These are phyloP conservation scores for Kodamaea plutei DNA, from an alignment of 1,139 yeast genomes.

Conservation along the genomic window DNA sequence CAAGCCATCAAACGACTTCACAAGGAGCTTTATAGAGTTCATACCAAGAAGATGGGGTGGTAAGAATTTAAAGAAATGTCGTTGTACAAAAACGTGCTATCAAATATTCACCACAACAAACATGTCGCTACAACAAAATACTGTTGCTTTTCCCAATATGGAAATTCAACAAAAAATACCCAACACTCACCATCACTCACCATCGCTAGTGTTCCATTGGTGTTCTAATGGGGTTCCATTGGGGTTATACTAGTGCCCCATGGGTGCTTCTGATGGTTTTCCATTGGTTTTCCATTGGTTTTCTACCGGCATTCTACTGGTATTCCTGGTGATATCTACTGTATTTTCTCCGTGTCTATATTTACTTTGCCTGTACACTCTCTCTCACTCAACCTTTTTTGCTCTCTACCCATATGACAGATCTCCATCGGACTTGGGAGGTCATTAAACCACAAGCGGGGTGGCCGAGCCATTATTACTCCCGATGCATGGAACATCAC, in stretches of 20 bases:
- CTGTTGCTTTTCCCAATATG: conserved; percentile 3
- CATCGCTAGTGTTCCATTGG: neutral
- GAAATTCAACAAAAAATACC: neutral
- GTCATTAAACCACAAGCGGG: too few relatives aligned
- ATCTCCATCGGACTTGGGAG: too few relatives aligned
- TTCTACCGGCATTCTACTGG: too few relatives aligned
- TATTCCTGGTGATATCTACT: too few relatives aligned
- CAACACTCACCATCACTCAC: neutral
- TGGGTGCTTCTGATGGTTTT: too few relatives aligned
- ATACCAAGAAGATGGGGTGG: conserved; percentile 12
- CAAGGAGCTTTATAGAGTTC: conserved; percentile 39
- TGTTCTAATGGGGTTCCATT: neutral
- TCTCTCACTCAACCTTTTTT: too few relatives aligned
- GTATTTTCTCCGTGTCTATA: too few relatives aligned
- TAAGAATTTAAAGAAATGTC: neutral
- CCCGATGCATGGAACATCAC: too few relatives aligned
- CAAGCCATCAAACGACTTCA: conserved; percentile 32
- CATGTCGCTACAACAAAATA: neutral
- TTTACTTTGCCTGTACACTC: too few relatives aligned
- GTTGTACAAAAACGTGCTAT: conserved; percentile 9
- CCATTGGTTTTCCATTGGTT: too few relatives aligned
- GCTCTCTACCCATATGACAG: too few relatives aligned
- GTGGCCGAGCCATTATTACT: too few relatives aligned
- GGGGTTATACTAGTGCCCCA: neutral
- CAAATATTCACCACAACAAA: conserved; percentile 4